Percentiles rank a stretch among this genome's conserved stretches.
These are phyloP conservation scores for Plasmodium coatneyi DNA, from an alignment of 169 alveolate genomes.

Conservation along the genomic window DNA sequence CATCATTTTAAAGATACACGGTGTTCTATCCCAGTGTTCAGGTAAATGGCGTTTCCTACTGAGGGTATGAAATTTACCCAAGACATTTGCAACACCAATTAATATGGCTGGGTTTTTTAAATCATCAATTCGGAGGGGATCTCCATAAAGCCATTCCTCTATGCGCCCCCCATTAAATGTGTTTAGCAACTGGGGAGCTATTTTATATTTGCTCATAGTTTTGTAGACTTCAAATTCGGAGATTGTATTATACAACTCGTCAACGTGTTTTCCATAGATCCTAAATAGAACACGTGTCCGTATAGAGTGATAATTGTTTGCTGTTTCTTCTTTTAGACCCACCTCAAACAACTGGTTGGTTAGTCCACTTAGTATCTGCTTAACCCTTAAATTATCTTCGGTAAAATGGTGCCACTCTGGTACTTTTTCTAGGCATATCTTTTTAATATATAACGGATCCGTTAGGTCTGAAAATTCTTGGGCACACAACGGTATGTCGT, in stretches of 20 bases:
- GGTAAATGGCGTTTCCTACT: constrained; percentile 42
- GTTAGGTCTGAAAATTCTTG: constrained; percentile 79
- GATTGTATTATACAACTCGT: constrained; percentile 79
- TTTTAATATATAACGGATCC: constrained; percentile 78
- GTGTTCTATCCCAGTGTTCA: constrained; percentile 79
- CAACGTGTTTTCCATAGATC: constrained; percentile 80
- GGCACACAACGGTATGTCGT: constrained; percentile 75
- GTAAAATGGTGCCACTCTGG: constrained; percentile 76
- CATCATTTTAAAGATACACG: constrained; percentile 65
- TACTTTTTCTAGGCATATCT: constrained; percentile 75
- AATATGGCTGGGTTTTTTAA: constrained; percentile 77
- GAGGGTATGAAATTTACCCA: constrained; percentile 74
- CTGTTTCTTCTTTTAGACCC: constrained; percentile 54
- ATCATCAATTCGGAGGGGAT: constrained; percentile 77
- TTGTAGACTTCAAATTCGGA: constrained; percentile 83
- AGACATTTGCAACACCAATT: constrained; percentile 78
- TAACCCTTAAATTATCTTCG: constrained; percentile 74
- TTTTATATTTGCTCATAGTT: constrained; percentile 78
- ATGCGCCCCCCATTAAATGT: constrained; percentile 85
- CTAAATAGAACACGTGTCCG: constrained; percentile 79
- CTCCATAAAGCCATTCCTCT: constrained; percentile 87
- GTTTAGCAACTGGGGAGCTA: constrained; percentile 81
- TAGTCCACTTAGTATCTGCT: constrained; percentile 79
- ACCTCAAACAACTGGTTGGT: constrained; percentile 82
- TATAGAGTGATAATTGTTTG: constrained; percentile 25